These are phyloP conservation scores for Aquilaria malaccensis DNA, from an alignment of 345 rosid genomes.

Conservation along the genomic window DNA sequence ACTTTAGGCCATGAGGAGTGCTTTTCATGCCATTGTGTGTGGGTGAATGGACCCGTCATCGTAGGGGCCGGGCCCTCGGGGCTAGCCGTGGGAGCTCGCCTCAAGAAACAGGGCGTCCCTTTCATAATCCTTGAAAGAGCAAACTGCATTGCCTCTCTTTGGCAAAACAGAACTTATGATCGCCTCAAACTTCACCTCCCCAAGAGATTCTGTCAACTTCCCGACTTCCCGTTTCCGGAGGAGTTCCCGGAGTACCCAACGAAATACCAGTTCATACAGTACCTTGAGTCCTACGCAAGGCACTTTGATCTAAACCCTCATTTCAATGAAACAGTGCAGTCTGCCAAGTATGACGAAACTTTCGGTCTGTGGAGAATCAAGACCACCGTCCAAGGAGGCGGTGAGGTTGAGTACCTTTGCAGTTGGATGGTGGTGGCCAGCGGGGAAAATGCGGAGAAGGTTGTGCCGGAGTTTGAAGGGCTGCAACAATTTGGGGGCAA, in stretches of 20 bases:
- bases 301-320: conserved; percentile 50
- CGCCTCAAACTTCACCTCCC: conserved; percentile 83
- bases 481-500: conserved; percentile 44
- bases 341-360: conserved; percentile 55
- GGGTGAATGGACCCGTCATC: conserved; percentile 79
- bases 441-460: conserved; percentile 75
- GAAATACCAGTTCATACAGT: conserved; percentile 52
- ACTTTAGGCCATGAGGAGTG: conserved; percentile 20
- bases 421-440: conserved; percentile 74
- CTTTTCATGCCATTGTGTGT: conserved; percentile 45
- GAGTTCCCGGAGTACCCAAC: conserved; percentile 70
- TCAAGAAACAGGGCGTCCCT: conserved; percentile 56
- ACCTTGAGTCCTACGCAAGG: conserved; percentile 53
- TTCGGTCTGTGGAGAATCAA: conserved; percentile 59
- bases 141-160: conserved; percentile 67
- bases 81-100: conserved; percentile 53
- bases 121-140: conserved; percentile 64
- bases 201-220: conserved; percentile 63
- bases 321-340: conserved; percentile 56
- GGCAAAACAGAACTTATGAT: conserved; percentile 71
- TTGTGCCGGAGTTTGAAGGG: conserved; percentile 62
- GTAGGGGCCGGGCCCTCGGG: conserved; percentile 86
- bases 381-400: conserved; percentile 29
- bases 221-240: conserved; percentile 47
- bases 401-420: conserved; percentile 64